Evolutionary conservation across 2,329 filamentous ascomycete genomes (phyloP).

Genomic region (Fusarium sambucinum): DNA sequence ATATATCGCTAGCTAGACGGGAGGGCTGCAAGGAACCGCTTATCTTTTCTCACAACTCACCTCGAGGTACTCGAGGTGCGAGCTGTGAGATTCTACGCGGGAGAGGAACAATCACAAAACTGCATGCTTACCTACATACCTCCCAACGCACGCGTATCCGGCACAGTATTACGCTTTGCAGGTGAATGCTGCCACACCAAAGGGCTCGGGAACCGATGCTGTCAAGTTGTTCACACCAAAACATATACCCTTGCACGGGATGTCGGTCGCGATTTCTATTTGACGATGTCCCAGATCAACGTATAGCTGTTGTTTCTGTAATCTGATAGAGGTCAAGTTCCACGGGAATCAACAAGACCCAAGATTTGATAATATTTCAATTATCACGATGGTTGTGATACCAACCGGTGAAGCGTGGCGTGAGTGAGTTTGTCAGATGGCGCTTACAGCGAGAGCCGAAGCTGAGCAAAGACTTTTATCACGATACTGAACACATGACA

Average conservation of each 20-base stretch:
- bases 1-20: constrained; percentile 10
- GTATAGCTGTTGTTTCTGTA: neutral
- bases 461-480: constrained; percentile 14
- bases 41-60: constrained; percentile 26
- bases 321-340: neutral
- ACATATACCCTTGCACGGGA: constrained; percentile 32
- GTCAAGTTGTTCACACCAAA: constrained; percentile 35
- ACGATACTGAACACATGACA: constrained; percentile 31
- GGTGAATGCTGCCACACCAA: constrained; percentile 32
- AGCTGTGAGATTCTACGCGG: constrained; percentile 31
- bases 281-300: constrained; percentile 26
- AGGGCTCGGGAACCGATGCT: constrained; percentile 8
- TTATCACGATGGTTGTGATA: neutral
- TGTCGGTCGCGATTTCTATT: constrained; percentile 38
- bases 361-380: neutral
- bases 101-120: constrained; percentile 16
- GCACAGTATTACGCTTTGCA: constrained; percentile 1
- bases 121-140: constrained; percentile 11
- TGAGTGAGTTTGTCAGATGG: constrained; percentile 1
- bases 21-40: constrained; percentile 42
- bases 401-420: neutral
- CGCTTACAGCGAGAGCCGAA: constrained; percentile 17
- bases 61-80: constrained; percentile 5
- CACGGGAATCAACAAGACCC: neutral
- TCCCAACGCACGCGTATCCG: neutral